A percentile compares a stretch with the other conserved stretches of the same genome.
Evolutionary conservation across 2,329 filamentous ascomycete species (phyloP).

Genomic region (Cylindrodendrum hubeiense): DNA sequence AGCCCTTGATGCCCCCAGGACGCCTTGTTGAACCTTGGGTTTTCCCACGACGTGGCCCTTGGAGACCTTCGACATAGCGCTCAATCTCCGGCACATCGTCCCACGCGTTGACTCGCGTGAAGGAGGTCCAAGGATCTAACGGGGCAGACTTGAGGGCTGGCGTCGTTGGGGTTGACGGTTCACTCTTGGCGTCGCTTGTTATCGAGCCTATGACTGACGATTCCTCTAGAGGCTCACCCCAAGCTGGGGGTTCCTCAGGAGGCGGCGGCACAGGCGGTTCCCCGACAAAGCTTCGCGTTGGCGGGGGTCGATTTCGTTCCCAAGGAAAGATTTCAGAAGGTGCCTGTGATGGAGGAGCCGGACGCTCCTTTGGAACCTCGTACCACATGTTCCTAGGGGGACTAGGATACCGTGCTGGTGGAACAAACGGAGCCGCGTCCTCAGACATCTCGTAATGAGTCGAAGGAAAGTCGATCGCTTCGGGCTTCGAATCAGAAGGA

Average conservation of each 20-base stretch:
- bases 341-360: slow-evolving; percentile 65
- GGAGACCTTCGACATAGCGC: slow-evolving; percentile 83
- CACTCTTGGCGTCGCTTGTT: slow-evolving; percentile 47
- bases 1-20: slow-evolving; percentile 28
- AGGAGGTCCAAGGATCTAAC: slow-evolving; percentile 78
- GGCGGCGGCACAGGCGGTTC: slow-evolving; percentile 33
- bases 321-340: slow-evolving; percentile 88
- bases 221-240: slow-evolving; percentile 43
- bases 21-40: slow-evolving; percentile 44
- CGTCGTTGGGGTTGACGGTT: slow-evolving; percentile 61
- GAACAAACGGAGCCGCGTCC: slow-evolving; percentile 79
- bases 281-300: slow-evolving; percentile 71
- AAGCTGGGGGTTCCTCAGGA: slow-evolving; percentile 40
- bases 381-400: slow-evolving; percentile 92
- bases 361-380: slow-evolving; percentile 76
- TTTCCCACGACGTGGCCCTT: slow-evolving; percentile 65
- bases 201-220: slow-evolving; percentile 51
- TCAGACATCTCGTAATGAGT: slow-evolving; percentile 87
- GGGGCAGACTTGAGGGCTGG: slow-evolving; percentile 60
- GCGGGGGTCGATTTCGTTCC: slow-evolving; percentile 77
- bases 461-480: slow-evolving; percentile 85
- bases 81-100: slow-evolving; percentile 91
- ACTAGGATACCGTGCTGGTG: slow-evolving; percentile 82
- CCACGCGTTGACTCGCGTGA: slow-evolving; percentile 88
- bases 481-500: slow-evolving; percentile 78